Evolutionary conservation across 2,329 filamentous ascomycete genomes (phyloP).

Genomic region (Penicillium paneum): DNA sequence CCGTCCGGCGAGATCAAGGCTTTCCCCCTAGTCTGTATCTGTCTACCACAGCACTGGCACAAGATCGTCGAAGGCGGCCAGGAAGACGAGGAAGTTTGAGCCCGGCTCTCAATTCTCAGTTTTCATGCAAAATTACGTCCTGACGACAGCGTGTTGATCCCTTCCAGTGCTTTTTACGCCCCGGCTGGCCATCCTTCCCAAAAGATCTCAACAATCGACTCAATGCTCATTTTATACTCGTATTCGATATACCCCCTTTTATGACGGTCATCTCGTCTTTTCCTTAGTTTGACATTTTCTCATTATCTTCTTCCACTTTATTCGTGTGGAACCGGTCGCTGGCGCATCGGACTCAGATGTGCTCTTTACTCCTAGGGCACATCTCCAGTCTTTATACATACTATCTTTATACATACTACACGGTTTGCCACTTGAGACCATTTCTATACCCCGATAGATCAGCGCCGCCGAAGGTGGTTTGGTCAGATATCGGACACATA

Average conservation of each 20-base stretch:
- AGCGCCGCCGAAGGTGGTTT: neutral
- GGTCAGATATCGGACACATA: constrained; percentile 19
- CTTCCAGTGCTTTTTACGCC: constrained; percentile 13
- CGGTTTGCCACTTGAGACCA: constrained; percentile 7
- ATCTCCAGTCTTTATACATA: constrained; percentile 22
- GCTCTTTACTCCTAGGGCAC: constrained; percentile 11
- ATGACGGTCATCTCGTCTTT: constrained; percentile 22
- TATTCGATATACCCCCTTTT: constrained; percentile 35
- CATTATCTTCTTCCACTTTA: constrained; percentile 10
- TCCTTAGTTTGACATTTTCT: constrained; percentile 12
- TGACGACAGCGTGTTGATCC: constrained; percentile 37
- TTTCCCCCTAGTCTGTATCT: constrained; percentile 94
- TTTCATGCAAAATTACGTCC: constrained; percentile 35
- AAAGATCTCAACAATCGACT: neutral
- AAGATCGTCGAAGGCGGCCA: constrained; percentile 90
- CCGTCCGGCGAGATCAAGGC: constrained; percentile 86
- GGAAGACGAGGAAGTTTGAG: constrained; percentile 28
- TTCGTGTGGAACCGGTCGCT: constrained; percentile 20
- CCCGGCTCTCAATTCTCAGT: constrained; percentile 12
- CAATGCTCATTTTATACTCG: constrained; percentile 18
- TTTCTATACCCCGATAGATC: constrained; percentile 7
- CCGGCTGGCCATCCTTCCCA: constrained; percentile 13
- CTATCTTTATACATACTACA: too few species aligned
- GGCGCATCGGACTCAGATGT: constrained; percentile 19
- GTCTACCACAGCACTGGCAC: constrained; percentile 90